phyloP scores from a whole-genome alignment of 139 green algal species.

The Gonium pectorale region DNA sequence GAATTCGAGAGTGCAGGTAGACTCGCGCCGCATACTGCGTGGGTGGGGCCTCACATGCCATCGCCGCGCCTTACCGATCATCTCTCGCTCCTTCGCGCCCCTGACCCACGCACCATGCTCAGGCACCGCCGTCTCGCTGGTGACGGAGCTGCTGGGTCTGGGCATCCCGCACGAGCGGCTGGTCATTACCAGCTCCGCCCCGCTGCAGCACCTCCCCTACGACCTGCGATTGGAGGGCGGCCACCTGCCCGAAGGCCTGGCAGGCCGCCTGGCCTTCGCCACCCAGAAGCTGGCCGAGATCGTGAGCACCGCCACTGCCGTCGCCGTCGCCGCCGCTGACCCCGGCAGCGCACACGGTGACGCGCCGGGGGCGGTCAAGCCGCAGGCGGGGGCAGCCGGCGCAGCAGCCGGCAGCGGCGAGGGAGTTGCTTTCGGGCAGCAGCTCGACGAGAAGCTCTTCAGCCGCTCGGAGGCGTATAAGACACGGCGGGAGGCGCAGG shows the following conservation, averaged over 20 bases:
- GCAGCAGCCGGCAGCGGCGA: not conserved
- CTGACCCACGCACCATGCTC: too few relatives aligned
- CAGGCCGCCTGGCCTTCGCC: slow-evolving; percentile 79
- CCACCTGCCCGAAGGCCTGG: slow-evolving; percentile 7
- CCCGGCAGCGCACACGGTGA: too few relatives aligned
- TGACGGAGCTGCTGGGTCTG: slow-evolving; percentile 48
- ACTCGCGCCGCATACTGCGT: too few relatives aligned
- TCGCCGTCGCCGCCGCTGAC: not conserved
- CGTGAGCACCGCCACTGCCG: not conserved
- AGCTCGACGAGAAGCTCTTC: slow-evolving; percentile 57
- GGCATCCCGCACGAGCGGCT: slow-evolving; percentile 22
- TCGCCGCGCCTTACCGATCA: too few relatives aligned
- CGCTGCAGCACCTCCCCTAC: slow-evolving; percentile 89
- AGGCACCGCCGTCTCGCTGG: slow-evolving; percentile 51
- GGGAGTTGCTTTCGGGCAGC: not conserved
- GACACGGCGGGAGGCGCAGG: slow-evolving; percentile 71
- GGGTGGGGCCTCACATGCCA: too few relatives aligned
- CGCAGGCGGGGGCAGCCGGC: slow-evolving; percentile 1
- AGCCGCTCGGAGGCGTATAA: slow-evolving; percentile 64
- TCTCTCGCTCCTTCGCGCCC: too few relatives aligned
- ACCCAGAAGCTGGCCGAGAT: slow-evolving; percentile 85
- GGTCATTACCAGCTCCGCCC: slow-evolving; percentile 69
- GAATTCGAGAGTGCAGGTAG: too few relatives aligned
- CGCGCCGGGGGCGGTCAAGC: not conserved
- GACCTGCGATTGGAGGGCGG: slow-evolving; percentile 54